phyloP scores from a whole-genome alignment of 2,329 filamentous ascomycete species.

The Botrytis medusae region DNA sequence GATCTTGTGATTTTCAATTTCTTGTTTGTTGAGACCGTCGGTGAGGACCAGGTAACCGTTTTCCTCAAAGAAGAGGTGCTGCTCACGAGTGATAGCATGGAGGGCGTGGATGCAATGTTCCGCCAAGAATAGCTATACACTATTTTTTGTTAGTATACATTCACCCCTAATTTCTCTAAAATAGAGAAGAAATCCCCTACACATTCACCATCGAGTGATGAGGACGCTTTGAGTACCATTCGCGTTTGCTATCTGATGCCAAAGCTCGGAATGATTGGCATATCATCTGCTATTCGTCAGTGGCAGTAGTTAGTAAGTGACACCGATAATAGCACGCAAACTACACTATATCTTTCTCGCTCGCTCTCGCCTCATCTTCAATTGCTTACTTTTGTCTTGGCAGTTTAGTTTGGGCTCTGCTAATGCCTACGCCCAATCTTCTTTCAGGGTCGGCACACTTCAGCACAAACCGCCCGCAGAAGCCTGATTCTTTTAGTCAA shows the following conservation, averaged over 20 bases:
- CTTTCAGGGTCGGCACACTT: background rate
- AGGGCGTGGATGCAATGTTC: background rate
- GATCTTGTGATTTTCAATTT: slow-evolving; percentile 31
- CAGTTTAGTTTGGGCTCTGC: background rate
- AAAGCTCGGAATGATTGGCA: background rate
- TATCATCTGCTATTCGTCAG: background rate
- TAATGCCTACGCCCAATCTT: background rate
- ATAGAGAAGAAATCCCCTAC: background rate
- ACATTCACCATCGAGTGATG: background rate
- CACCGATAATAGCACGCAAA: background rate
- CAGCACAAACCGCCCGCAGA: background rate
- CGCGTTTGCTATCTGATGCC: background rate
- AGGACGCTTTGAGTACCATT: background rate
- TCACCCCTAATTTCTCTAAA: background rate
- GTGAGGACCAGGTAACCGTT: slow-evolving; percentile 38
- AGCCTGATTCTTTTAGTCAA: background rate
- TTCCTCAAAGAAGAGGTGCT: slow-evolving; percentile 25
- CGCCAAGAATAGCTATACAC: background rate
- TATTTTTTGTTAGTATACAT: background rate
- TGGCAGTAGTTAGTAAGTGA: background rate
- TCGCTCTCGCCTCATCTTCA: background rate
- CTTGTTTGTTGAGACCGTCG: slow-evolving; percentile 31
- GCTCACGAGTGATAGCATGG: background rate
- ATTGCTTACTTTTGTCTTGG: background rate
- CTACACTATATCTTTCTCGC: too few species aligned